Base-by-base conservation (phyloP, 1,139 yeast species). In the Yamadazyma trypodendri region DNA sequence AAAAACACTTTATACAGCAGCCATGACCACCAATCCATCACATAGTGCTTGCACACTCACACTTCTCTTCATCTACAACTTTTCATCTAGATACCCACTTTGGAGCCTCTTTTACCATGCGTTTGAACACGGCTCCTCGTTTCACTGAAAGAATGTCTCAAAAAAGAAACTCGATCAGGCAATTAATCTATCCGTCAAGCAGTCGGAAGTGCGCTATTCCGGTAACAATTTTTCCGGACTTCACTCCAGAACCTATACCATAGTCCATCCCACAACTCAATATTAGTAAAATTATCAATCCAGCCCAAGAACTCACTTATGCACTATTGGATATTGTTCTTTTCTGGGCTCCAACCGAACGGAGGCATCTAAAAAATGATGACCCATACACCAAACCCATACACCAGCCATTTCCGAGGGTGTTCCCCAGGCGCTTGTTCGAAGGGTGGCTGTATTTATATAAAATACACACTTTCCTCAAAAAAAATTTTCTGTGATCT, bases 401-500 rank as follows among this genome's bases (percentile, higher is more conserved):
- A 6, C 5, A 6, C 5, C n/a, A 9, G 28, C 17, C 28, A 8
- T 13, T 27, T 27, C 14, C 29, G 29, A 27, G 29, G 29, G 25
- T 23, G 5, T n/a, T n/a, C 25, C 25, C 5, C 5, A 5, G 5
- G 21, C 21, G 21, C 8, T 6, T 23, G 6, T 25, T 25, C 28
- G 28, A 25, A n/a, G 28, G 28, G 22, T 18, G 31, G 31, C 31
- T 28, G 18, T 28, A 28, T n/a, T 12, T 15, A 18, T 18, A 28
- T 28, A 28, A 12, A 18, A 28, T 18, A 28, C 23, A 28, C 31
- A 28, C 9, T 3, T 15, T 15, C 23, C 12, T 15, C 11, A 18
- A 17, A 28, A 17, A 28, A 28, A 18, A 14, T 28, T 28, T 28
- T 28, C 23, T 28, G 21, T 28, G 31, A 28, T 28, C 31, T 28